These are phyloP conservation scores for Echites panduratus DNA, from an alignment of 257 asterid genomes.

Conservation along the genomic window DNA sequence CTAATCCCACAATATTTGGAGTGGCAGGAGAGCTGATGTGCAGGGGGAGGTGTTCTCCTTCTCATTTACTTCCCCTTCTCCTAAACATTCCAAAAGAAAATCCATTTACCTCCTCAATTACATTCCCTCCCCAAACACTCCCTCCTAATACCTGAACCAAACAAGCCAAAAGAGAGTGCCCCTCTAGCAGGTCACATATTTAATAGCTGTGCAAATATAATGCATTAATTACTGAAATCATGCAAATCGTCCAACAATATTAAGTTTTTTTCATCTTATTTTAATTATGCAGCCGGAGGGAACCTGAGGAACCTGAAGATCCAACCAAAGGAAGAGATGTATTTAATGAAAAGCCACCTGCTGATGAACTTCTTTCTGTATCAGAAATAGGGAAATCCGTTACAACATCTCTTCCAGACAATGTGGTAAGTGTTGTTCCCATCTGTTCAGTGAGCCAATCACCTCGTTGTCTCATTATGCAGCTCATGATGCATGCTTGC, in stretches of 20 bases:
- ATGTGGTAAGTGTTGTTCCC: slow-evolving; percentile 57
- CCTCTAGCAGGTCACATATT: not conserved
- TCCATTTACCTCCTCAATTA: too few species aligned
- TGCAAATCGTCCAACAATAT: not conserved
- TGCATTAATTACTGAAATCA: not conserved
- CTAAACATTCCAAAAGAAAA: too few species aligned
- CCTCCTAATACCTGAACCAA: too few species aligned
- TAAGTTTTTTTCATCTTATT: not conserved
- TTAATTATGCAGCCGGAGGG: slow-evolving; percentile 62
- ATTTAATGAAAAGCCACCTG: slow-evolving; percentile 93
- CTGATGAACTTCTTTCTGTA: slow-evolving; percentile 91
- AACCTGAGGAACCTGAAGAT: slow-evolving; percentile 99
- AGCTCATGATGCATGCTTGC: not conserved
- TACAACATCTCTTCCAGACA: slow-evolving; percentile 90
- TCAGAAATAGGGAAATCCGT: slow-evolving; percentile 86
- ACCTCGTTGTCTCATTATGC: not conserved
- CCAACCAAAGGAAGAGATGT: slow-evolving; percentile 97
- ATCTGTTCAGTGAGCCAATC: not conserved
- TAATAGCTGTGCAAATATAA: too few species aligned
- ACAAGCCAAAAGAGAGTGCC: not conserved
- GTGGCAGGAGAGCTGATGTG: too few species aligned
- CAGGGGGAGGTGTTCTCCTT: too few species aligned
- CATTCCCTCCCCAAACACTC: too few species aligned
- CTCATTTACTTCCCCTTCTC: too few species aligned
- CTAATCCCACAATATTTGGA: too few species aligned